Evolutionary conservation across 805 yeast species (phyloP), one percentile per base, ranked within the genome.

Genomic region (Yamadazyma philogaea): DNA sequence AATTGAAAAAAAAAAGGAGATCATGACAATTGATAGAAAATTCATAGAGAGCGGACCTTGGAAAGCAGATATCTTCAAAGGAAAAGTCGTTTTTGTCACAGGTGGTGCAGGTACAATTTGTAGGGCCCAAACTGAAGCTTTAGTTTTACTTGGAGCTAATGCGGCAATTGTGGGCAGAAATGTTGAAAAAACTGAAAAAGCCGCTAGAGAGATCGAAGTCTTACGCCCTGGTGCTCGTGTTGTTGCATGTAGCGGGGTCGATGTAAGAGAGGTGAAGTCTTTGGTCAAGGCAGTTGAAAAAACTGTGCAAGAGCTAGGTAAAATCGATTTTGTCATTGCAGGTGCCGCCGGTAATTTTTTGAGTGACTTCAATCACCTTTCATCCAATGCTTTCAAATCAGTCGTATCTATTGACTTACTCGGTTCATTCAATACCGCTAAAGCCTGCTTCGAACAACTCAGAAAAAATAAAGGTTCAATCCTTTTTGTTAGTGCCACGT

Each of bases 81-180:
- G 85, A 14, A 89, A 89, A 60, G 96, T 87, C 1, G 95, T 81
- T 7, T 85, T 90, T 53, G 87, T 89, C 37, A 90, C 97, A 1
- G 98, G 98, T 2, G 97, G 97, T 8, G 93, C 97, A 1, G 96
- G 97, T 3, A 81, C 96, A 10, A 90, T 90, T 40, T 90, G 98
- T 60, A 71, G 91, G 32, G 89, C 83, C 2, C 97, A 90, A 60
- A 78, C 86, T 0, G 96, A 86, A 57, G 95, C 95, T 0, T 46
- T 91, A 65, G 83, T 88, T 2, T 62, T 78, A n/a, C 64, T 90
- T 7, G 98, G 98, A 5, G 93, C 96, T 40, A 72, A 86, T 53
- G 95, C 93, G 7, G 85, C 87, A 4, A 84, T 90, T 34, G 63
- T 91, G 14, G 96, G 98, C 1, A 77, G 96, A 56, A 82, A 82